These are phyloP conservation scores for Rhodocollybia butyracea DNA, from an alignment of 768 basidiomycete species.

Conservation along the genomic window DNA sequence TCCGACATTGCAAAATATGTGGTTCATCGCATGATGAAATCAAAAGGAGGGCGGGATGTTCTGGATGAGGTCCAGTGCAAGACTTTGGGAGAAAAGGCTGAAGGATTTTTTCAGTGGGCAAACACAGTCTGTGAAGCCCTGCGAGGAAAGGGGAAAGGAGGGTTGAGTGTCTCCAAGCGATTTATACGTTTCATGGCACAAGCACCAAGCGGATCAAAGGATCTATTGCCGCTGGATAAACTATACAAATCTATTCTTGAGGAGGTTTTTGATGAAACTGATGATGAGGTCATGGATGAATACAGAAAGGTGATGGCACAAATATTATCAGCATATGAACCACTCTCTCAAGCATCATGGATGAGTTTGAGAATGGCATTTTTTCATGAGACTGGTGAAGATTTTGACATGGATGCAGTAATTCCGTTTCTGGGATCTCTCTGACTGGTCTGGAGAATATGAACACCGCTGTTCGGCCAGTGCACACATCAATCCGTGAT, in stretches of 20 bases:
- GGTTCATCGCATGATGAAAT: not conserved
- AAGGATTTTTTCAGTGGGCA: not conserved
- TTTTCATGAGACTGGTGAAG: not conserved
- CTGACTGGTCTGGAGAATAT: not conserved
- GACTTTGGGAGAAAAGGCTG: not conserved
- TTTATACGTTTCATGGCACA: not conserved
- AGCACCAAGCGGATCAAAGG: not conserved
- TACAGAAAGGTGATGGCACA: not conserved
- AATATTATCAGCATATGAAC: not conserved
- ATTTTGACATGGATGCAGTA: not conserved
- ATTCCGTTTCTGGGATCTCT: conserved; percentile 1
- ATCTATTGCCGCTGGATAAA: not conserved
- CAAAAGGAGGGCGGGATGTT: not conserved
- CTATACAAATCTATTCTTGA: not conserved
- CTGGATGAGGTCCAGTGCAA: not conserved
- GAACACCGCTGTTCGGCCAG: not conserved
- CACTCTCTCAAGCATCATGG: not conserved
- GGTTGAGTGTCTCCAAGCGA: not conserved
- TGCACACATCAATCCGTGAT: not conserved
- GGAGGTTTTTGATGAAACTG: not conserved
- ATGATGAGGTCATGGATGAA: not conserved
- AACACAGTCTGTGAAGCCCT: not conserved
- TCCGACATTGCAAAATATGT: not conserved
- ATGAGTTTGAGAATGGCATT: not conserved
- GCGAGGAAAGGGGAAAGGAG: not conserved